Evolutionary conservation across 2,329 filamentous ascomycete genomes (phyloP).

Genomic region (Fusarium pseudograminearum): DNA sequence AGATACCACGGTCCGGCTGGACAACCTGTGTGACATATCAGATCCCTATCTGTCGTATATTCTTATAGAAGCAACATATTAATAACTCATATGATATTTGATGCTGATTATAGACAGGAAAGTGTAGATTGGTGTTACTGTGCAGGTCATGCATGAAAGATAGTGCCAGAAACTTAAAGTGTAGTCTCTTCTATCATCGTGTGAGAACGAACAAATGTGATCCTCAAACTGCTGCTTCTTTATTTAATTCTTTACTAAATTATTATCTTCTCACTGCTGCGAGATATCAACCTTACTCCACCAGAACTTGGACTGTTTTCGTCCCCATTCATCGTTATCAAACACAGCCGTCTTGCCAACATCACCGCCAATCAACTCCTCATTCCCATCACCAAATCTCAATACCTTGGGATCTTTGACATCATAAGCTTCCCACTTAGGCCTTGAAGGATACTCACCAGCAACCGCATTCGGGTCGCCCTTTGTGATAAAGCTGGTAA

Average conservation of each 20-base stretch:
- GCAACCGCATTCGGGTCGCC: slow-evolving; percentile 58
- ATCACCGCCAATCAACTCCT: slow-evolving; percentile 60
- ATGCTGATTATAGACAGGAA: no score
- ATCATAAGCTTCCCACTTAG: slow-evolving; percentile 54
- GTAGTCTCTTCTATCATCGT: rapidly evolving
- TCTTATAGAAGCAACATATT: neutral
- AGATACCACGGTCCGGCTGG: rapidly evolving
- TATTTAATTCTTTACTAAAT: neutral
- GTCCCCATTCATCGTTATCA: slow-evolving; percentile 56
- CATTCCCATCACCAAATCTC: slow-evolving; percentile 60
- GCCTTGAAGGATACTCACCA: slow-evolving; percentile 40
- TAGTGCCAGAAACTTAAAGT: rapidly evolving
- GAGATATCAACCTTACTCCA: slow-evolving; percentile 57
- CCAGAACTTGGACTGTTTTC: slow-evolving; percentile 61
- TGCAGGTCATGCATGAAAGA: rapidly evolving
- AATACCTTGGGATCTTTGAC: slow-evolving; percentile 50
- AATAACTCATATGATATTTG: neutral
- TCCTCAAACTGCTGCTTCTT: rapidly evolving
- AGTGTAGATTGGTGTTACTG: rapidly evolving
- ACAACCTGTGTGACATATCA: rapidly evolving
- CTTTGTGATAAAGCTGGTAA: slow-evolving; percentile 61
- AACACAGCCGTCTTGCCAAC: slow-evolving; percentile 54
- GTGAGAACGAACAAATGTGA: rapidly evolving
- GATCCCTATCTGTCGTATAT: neutral
- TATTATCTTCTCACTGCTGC: slow-evolving; percentile 43